Conservation (phyloP, 805 yeast genomes). For the Schwanniomyces occidentalis region DNA sequence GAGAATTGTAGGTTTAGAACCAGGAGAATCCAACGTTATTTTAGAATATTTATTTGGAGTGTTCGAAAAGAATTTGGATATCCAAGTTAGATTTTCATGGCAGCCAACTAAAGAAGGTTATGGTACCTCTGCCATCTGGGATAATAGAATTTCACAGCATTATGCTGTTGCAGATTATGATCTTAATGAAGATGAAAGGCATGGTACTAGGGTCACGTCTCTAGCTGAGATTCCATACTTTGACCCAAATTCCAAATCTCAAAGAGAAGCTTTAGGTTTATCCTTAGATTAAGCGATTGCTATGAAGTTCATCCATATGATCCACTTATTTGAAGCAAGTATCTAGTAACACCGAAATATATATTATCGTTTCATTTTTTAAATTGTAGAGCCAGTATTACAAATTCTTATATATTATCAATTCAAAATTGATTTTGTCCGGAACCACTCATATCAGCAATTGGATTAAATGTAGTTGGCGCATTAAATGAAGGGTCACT, state of each 20-base stretch:
- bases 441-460: slow-evolving; percentile 10
- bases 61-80: slow-evolving; percentile 52
- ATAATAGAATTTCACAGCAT: slow-evolving; percentile 56
- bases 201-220: slow-evolving; percentile 51
- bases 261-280: slow-evolving; percentile 52
- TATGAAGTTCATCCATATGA: too few relatives aligned
- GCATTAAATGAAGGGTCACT: slow-evolving; percentile 22
- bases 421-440: not conserved
- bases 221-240: slow-evolving; percentile 55
- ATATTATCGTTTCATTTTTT: too few relatives aligned
- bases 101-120: slow-evolving; percentile 37
- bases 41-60: slow-evolving; percentile 47
- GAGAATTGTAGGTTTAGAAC: slow-evolving; percentile 52
- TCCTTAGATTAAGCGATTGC: slow-evolving; percentile 13
- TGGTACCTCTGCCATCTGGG: slow-evolving; percentile 62
- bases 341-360: too few relatives aligned
- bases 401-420: too few relatives aligned
- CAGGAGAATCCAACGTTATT: slow-evolving; percentile 49
- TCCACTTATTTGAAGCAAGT: too few relatives aligned
- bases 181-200: slow-evolving; percentile 44
- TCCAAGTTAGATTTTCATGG: slow-evolving; percentile 57
- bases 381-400: too few relatives aligned
- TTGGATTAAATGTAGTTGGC: slow-evolving; percentile 15
- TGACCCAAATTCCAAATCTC: slow-evolving; percentile 50
- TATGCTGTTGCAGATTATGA: slow-evolving; percentile 54